Evolutionary conservation across 1,284 basidiomycete species (phyloP).

Genomic region (Apiotrichum montevideense): DNA sequence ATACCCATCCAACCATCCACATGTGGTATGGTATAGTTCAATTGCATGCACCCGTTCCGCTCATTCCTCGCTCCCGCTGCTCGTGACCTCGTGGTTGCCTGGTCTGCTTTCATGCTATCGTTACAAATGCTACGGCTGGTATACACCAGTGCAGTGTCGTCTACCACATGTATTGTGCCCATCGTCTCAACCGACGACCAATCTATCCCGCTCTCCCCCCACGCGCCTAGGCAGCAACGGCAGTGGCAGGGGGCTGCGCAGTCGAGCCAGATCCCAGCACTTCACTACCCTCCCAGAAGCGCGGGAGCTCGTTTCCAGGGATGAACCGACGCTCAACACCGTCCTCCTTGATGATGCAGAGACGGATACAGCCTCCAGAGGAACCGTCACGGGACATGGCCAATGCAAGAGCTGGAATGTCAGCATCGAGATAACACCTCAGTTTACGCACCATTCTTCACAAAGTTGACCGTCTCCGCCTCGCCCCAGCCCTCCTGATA

Average conservation of each 20-base stretch:
- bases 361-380: conserved; percentile 93
- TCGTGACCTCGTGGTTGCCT: not conserved
- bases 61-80: too few relatives aligned
- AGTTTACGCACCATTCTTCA: conserved; percentile 77
- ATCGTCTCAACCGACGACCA: not conserved
- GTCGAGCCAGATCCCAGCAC: conserved; percentile 22
- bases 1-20: too few relatives aligned
- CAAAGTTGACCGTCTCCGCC: conserved; percentile 88
- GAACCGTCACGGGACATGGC: conserved; percentile 98
- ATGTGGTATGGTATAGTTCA: too few relatives aligned
- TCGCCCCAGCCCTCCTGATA: conserved; percentile 88
- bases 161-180: not conserved
- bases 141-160: not conserved
- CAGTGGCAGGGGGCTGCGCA: not conserved
- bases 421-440: not conserved
- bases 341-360: conserved; percentile 92
- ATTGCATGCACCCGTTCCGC: too few relatives aligned
- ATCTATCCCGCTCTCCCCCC: not conserved
- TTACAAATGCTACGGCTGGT: conserved; percentile 11
- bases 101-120: conserved; percentile 12
- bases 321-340: conserved; percentile 88
- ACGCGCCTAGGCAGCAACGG: not conserved
- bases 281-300: conserved; percentile 47
- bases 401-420: conserved; percentile 67
- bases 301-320: conserved; percentile 84